phyloP scores from a whole-genome alignment of 2,329 filamentous ascomycete genomes.

The Myotisia sp. region DNA sequence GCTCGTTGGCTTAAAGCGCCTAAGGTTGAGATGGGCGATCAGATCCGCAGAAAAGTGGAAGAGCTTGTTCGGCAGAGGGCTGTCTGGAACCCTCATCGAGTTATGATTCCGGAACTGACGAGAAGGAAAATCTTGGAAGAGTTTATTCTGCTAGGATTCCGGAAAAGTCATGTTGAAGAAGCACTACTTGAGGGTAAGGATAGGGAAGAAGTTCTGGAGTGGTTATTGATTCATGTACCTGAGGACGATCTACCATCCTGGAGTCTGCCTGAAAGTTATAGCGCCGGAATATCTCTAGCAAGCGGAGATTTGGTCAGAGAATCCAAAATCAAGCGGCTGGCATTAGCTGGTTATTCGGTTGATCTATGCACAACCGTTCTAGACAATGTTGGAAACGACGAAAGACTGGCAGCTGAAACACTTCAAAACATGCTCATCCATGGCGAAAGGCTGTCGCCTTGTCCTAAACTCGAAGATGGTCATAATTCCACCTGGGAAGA shows the following conservation, averaged over 20 bases:
- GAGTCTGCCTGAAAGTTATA: slow-evolving; percentile 83
- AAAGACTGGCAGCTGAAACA: slow-evolving; percentile 61
- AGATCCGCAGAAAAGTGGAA: slow-evolving; percentile 66
- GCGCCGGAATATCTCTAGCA: slow-evolving; percentile 75
- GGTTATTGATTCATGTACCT: slow-evolving; percentile 90
- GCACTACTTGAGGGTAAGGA: slow-evolving; percentile 79
- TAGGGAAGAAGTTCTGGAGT: slow-evolving; percentile 82
- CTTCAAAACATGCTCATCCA: slow-evolving; percentile 57
- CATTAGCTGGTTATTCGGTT: slow-evolving; percentile 67
- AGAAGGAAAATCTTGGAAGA: slow-evolving; percentile 54
- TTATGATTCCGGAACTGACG: slow-evolving; percentile 47
- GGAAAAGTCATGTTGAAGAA: slow-evolving; percentile 78
- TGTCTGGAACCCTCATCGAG: slow-evolving; percentile 71
- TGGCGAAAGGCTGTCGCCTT: slow-evolving; percentile 20
- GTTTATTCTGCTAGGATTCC: slow-evolving; percentile 66
- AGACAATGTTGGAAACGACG: slow-evolving; percentile 55
- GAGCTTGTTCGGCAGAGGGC: slow-evolving; percentile 60
- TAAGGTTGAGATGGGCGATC: slow-evolving; percentile 83
- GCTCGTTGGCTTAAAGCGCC: slow-evolving; percentile 60
- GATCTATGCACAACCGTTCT: slow-evolving; percentile 72
- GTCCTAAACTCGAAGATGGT: slow-evolving; percentile 20
- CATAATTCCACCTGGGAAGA: slow-evolving; percentile 60
- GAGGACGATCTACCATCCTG: slow-evolving; percentile 91
- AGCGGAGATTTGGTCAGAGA: slow-evolving; percentile 70
- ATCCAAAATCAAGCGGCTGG: slow-evolving; percentile 65